A percentile compares a stretch with the other conserved stretches of the same genome.
phyloP scores from a whole-genome alignment of 805 yeast genomes.

The Myxozyma vanderwaltii region DNA sequence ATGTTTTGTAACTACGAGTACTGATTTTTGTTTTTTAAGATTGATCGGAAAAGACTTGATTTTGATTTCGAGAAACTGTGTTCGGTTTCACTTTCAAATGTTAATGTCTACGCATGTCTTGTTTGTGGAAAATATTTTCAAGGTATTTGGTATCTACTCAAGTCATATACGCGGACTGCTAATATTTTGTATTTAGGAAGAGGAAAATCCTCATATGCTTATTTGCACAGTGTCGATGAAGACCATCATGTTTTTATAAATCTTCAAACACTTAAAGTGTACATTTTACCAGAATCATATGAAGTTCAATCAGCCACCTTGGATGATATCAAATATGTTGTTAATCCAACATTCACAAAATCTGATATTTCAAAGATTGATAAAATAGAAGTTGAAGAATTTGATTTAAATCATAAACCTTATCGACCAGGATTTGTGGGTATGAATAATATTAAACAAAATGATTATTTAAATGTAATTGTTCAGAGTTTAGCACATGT shows the following conservation, averaged over 20 bases:
- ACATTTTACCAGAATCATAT: slow-evolving; percentile 64
- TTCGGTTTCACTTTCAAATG: slow-evolving; percentile 58
- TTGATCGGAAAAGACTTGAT: slow-evolving; percentile 47
- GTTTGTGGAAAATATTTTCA: slow-evolving; percentile 73
- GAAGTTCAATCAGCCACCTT: slow-evolving; percentile 48
- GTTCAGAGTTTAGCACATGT: slow-evolving; percentile 61
- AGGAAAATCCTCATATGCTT: slow-evolving; percentile 64
- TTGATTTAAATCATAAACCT: slow-evolving; percentile 50
- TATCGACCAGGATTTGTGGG: slow-evolving; percentile 71
- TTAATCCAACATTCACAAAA: slow-evolving; percentile 54
- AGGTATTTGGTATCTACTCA: slow-evolving; percentile 17
- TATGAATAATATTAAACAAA: slow-evolving; percentile 54
- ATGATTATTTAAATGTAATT: slow-evolving; percentile 60
- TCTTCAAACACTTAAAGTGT: slow-evolving; percentile 53
- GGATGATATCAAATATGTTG: slow-evolving; percentile 54
- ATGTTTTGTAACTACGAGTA: neutral
- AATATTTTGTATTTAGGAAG: slow-evolving; percentile 50
- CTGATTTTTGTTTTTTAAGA: slow-evolving; percentile 1
- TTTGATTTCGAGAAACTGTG: slow-evolving; percentile 74
- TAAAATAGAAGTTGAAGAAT: slow-evolving; percentile 34
- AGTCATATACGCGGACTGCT: neutral
- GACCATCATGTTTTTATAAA: slow-evolving; percentile 67
- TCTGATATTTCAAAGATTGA: slow-evolving; percentile 45
- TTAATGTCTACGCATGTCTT: slow-evolving; percentile 70
- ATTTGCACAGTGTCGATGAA: slow-evolving; percentile 62